phyloP scores from a whole-genome alignment of 306 rosid genomes.

The Malus asiatica region DNA sequence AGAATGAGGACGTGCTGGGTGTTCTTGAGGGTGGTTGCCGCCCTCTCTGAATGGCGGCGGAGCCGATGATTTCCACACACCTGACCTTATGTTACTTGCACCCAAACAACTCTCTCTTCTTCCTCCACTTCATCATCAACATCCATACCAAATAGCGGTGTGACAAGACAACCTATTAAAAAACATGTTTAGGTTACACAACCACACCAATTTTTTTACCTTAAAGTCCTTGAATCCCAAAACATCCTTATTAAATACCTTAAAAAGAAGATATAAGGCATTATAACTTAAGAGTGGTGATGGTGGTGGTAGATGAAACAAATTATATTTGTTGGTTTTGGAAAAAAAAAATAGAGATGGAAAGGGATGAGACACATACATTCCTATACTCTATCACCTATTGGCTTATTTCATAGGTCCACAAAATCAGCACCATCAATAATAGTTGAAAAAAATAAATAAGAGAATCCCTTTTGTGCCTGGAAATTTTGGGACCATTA shows the following conservation, averaged over 20 bases:
- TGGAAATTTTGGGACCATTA: constrained; percentile 17
- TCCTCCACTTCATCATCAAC: neutral
- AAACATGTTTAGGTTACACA: neutral
- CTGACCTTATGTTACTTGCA: neutral
- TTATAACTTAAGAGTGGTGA: neutral
- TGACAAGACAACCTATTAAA: neutral
- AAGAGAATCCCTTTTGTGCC: neutral
- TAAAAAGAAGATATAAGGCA: neutral
- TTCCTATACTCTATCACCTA: constrained; percentile 15
- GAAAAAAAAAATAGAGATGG: constrained; percentile 31
- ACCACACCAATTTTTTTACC: neutral
- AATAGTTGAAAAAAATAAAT: neutral
- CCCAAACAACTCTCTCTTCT: constrained; percentile 1
- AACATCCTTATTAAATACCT: neutral
- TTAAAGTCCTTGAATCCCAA: neutral
- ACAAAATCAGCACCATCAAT: constrained; percentile 41
- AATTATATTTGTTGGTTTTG: neutral
- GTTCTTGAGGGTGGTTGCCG: neutral
- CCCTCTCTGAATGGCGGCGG: constrained; percentile 21
- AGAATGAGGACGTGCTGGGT: constrained; percentile 23
- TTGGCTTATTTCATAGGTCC: constrained; percentile 39
- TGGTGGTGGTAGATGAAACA: neutral
- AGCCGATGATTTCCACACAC: constrained; percentile 24
- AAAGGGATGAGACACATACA: constrained; percentile 46
- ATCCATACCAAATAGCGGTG: neutral